phyloP scores from a whole-genome alignment of 2,329 filamentous ascomycete species.

The Fusarium heterosporum region DNA sequence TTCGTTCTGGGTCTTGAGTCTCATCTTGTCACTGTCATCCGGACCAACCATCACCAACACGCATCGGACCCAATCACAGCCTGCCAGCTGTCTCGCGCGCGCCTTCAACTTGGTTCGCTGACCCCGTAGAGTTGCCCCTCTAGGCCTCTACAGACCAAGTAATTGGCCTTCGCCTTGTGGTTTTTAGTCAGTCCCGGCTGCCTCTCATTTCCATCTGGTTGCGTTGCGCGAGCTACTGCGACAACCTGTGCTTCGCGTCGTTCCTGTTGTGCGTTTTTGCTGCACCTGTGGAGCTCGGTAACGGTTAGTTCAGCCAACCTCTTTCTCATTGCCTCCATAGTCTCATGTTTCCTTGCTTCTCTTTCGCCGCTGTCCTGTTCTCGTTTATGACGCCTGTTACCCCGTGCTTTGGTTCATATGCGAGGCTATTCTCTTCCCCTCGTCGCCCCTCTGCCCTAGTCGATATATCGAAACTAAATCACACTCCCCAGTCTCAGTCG shows the following conservation, averaged over 20 bases:
- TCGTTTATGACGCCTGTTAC: slow-evolving; percentile 40
- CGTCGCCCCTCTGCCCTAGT: slow-evolving; percentile 37
- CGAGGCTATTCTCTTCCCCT: slow-evolving; percentile 42
- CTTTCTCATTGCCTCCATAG: slow-evolving; percentile 40
- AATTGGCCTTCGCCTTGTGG: slow-evolving; percentile 30
- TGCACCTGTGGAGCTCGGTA: slow-evolving; percentile 46
- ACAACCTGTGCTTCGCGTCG: slow-evolving; percentile 41
- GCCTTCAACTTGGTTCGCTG: slow-evolving; percentile 43
- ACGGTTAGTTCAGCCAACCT: slow-evolving; percentile 46
- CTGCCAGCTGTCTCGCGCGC: slow-evolving; percentile 52
- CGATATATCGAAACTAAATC: slow-evolving; percentile 38
- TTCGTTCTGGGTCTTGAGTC: slow-evolving; percentile 39
- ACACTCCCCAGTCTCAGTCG: slow-evolving; percentile 38
- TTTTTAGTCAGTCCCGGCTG: slow-evolving; percentile 35
- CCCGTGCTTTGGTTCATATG: slow-evolving; percentile 48
- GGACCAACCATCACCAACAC: slow-evolving; percentile 41
- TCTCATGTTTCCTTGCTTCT: slow-evolving; percentile 39
- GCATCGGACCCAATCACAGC: slow-evolving; percentile 50
- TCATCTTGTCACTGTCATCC: slow-evolving; percentile 41
- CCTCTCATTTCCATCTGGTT: slow-evolving; percentile 47
- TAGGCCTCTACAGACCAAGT: slow-evolving; percentile 28
- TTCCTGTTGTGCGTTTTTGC: slow-evolving; percentile 37
- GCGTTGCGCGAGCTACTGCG: slow-evolving; percentile 45
- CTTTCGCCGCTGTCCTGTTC: slow-evolving; percentile 33
- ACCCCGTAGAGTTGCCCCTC: slow-evolving; percentile 37